A percentile compares a stretch with the other conserved stretches of the same genome.
These are phyloP conservation scores for Nothopassalora personata DNA, from an alignment of 2,329 filamentous ascomycete genomes.

Conservation along the genomic window DNA sequence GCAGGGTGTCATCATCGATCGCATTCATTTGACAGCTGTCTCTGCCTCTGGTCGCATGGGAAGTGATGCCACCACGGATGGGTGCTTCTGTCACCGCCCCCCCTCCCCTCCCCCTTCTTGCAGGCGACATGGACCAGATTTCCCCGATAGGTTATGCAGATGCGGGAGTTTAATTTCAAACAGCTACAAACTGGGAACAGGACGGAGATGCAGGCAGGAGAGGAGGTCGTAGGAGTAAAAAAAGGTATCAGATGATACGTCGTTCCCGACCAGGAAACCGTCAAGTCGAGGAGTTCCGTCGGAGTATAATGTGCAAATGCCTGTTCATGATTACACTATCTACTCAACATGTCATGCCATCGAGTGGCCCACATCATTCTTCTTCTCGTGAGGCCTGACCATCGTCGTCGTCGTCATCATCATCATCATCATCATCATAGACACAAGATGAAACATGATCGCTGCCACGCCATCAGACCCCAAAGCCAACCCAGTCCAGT, in stretches of 20 bases:
- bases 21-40: background rate
- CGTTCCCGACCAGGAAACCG: background rate
- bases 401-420: too few relatives aligned
- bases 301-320: background rate
- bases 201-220: background rate
- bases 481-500: background rate
- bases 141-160: background rate
- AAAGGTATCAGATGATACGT: background rate
- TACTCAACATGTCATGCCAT: constrained; percentile 1
- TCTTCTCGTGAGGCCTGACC: background rate
- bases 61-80: background rate
- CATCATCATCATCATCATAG: background rate
- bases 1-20: background rate
- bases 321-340: constrained; percentile 10
- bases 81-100: background rate
- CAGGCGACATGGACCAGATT: background rate
- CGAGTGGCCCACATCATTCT: background rate
- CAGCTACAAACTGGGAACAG: background rate
- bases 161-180: background rate
- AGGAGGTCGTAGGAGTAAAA: background rate
- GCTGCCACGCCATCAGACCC: background rate
- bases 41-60: background rate
- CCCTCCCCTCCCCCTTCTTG: background rate
- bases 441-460: constrained; percentile 1
- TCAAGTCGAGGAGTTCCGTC: background rate